Evolutionary conservation across 495 filamentous ascomycete genomes (phyloP).

Genomic region (Penicillium macrosclerotiorum): DNA sequence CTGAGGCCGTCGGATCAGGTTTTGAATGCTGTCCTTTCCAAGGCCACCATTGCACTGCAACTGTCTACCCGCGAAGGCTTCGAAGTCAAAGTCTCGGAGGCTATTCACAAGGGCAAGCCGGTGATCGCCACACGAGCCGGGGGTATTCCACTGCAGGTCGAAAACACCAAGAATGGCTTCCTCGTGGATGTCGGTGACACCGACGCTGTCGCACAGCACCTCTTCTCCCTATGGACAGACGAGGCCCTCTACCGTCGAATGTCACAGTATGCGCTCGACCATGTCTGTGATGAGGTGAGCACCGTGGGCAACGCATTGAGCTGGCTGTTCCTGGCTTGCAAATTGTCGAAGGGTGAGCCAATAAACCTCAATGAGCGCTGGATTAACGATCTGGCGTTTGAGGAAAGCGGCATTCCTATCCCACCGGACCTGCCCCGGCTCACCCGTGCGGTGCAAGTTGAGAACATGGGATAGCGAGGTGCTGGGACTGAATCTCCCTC

Average conservation of each 20-base stretch:
- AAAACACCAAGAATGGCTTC: constrained; percentile 71
- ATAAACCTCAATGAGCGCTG: constrained; percentile 55
- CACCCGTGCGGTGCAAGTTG: constrained; percentile 35
- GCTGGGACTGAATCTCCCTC: not conserved
- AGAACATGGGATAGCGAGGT: constrained; percentile 29
- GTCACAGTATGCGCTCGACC: constrained; percentile 59
- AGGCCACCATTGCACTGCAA: constrained; percentile 71
- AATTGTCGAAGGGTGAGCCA: constrained; percentile 51
- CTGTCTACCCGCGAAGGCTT: constrained; percentile 84
- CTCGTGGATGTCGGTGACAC: constrained; percentile 72
- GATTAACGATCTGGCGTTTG: constrained; percentile 78
- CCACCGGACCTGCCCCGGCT: constrained; percentile 38
- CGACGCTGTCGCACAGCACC: constrained; percentile 66
- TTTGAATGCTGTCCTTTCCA: constrained; percentile 76
- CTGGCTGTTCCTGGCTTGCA: constrained; percentile 76
- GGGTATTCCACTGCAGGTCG: constrained; percentile 80
- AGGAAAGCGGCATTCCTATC: constrained; percentile 51
- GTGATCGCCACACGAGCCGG: constrained; percentile 77
- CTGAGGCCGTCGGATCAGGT: constrained; percentile 77
- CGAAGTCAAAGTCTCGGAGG: constrained; percentile 88
- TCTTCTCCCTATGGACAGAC: constrained; percentile 69
- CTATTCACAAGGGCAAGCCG: constrained; percentile 79
- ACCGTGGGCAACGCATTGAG: constrained; percentile 76
- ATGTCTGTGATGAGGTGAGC: constrained; percentile 79
- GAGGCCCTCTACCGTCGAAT: constrained; percentile 61